Evolutionary conservation across 495 filamentous ascomycete genomes (phyloP).

Genomic region (Trichoderma orchidacearum): DNA sequence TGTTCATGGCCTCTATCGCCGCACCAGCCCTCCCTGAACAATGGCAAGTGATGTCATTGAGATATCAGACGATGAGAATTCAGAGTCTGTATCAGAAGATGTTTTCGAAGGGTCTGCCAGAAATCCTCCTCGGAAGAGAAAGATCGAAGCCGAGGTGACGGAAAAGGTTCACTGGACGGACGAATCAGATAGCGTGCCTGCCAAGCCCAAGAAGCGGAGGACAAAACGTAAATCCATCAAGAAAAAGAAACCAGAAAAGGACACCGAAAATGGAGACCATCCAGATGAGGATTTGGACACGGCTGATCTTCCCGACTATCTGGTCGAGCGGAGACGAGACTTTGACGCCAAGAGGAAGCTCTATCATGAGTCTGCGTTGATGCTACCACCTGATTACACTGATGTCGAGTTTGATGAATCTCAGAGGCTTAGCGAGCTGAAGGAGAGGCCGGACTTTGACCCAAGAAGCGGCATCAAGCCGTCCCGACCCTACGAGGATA

Average conservation of each 20-base stretch:
- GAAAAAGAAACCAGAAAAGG: conserved; percentile 9
- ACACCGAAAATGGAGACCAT: conserved; percentile 3
- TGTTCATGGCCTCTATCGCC: background rate
- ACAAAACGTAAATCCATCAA: conserved; percentile 11
- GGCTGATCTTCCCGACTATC: conserved; percentile 28
- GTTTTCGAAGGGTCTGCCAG: background rate
- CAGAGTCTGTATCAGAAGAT: background rate
- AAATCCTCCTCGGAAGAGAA: conserved; percentile 2
- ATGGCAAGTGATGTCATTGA: background rate
- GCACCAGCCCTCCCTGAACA: background rate
- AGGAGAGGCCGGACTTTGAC: conserved; percentile 59
- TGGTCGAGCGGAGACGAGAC: conserved; percentile 36
- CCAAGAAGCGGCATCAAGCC: conserved; percentile 37
- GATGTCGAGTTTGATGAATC: conserved; percentile 83
- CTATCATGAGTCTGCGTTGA: conserved; percentile 54
- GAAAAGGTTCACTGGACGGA: conserved; percentile 28
- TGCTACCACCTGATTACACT: conserved; percentile 66
- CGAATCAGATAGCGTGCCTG: conserved; percentile 18
- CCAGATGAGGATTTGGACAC: conserved; percentile 14
- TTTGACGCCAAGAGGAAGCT: conserved; percentile 44
- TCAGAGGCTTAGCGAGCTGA: conserved; percentile 45
- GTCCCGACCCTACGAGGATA: conserved; percentile 56
- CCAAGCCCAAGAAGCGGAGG: conserved; percentile 19
- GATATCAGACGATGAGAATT: background rate
- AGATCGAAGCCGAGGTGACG: conserved; percentile 10